Base-by-base conservation (phyloP, 1,139 yeast genomes). In the Geotrichum candidum region DNA sequence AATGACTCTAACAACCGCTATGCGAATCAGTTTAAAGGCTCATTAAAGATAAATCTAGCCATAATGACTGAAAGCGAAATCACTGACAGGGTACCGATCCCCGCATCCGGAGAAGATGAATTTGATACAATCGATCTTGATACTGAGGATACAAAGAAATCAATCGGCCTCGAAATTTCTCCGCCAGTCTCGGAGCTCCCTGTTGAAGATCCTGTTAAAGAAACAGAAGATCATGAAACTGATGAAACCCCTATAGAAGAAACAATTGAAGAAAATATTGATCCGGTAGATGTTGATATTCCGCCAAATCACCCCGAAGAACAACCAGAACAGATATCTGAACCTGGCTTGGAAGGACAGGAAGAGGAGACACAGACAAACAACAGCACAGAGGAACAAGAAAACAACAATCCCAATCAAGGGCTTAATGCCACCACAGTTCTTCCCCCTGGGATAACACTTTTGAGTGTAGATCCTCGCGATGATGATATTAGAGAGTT, bases 401-500 rank as follows among this genome's bases (percentile, higher is more conserved):
- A 41, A n/a, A 9, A 15, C 11, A 2, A 2, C 9, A 15, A 41
- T 9, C 48, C 22, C 48, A 41, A 41, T 41, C 18, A 41, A 41
- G 48, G 9, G 4, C 48, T 15, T 3, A 9, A 15, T 41, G 48
- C 48, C n/a, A 13, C 9, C 13, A 41, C n/a, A 7, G 48, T 41
- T 23, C 48, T n/a, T 41, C 18, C 48, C 5, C 41, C 57, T 15
- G 57, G 57, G n/a, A 45, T 58, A 11, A 33, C 33, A 27, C 45
- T 58, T n/a, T 29, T 58, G 10, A 53, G 50, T 7, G 50, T 22
- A 22, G 31, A 45, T 22, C 48, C 57, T 27, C 53, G 48, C 10
- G 54, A 58, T 22, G 41, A 48, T 13, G 56, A 56, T 27, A 60
- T 60, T 9, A 46, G 50, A 27, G 54, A 56, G 45, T 60, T 60